These are phyloP conservation scores for Phragmites australis DNA, from an alignment of 176 grass and related monocot genomes.

Conservation along the genomic window DNA sequence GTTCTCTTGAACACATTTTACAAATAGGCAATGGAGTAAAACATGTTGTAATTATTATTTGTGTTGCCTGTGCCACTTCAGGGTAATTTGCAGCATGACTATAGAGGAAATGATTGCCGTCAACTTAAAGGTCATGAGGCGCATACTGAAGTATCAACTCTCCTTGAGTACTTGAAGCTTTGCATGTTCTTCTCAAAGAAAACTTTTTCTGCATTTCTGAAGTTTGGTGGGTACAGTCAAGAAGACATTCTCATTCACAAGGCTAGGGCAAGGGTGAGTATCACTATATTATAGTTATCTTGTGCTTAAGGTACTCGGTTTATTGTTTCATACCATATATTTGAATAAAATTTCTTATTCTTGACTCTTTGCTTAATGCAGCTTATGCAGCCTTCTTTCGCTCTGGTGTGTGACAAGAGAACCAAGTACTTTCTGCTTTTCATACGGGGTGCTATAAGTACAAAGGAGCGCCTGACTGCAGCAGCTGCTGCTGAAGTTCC, in stretches of 20 bases:
- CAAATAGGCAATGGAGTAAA: background rate
- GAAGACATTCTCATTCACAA: constrained; percentile 76
- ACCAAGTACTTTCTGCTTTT: constrained; percentile 79
- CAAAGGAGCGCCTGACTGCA: constrained; percentile 80
- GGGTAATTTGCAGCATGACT: constrained; percentile 71
- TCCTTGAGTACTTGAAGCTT: constrained; percentile 72
- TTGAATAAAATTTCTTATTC: constrained; percentile 11
- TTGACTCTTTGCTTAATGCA: constrained; percentile 34
- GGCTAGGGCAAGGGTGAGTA: constrained; percentile 85
- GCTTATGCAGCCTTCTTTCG: constrained; percentile 88
- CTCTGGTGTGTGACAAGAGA: constrained; percentile 63
- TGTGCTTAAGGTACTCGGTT: background rate
- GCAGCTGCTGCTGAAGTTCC: constrained; percentile 75
- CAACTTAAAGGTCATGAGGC: constrained; percentile 68
- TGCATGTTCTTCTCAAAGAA: constrained; percentile 92
- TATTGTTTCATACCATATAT: background rate
- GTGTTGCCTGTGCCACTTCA: constrained; percentile 16
- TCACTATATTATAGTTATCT: constrained; percentile 34
- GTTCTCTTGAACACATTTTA: background rate
- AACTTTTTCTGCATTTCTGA: constrained; percentile 71
- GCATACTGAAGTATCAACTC: constrained; percentile 56
- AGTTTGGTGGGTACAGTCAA: constrained; percentile 69
- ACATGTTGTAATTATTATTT: constrained; percentile 9
- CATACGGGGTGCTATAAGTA: constrained; percentile 80
- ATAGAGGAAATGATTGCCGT: constrained; percentile 66